These are phyloP conservation scores for Solanum aculeatissimum DNA, from an alignment of 305 asterid genomes.

Conservation along the genomic window DNA sequence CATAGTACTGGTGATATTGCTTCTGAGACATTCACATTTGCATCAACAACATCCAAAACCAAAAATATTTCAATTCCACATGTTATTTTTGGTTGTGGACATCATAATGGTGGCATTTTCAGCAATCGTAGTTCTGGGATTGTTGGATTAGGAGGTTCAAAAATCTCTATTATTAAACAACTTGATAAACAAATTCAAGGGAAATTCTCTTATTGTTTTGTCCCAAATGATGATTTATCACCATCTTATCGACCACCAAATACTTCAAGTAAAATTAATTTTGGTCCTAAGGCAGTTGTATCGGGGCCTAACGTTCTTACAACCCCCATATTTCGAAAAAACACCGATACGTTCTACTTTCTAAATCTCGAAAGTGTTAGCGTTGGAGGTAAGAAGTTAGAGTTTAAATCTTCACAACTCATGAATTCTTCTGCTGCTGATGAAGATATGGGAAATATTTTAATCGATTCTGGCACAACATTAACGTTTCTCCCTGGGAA, in stretches of 20 bases:
- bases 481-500: neutral
- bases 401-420: neutral
- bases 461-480: neutral
- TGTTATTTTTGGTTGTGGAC: conserved; percentile 40
- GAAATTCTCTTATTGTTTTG: conserved; percentile 35
- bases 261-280: neutral
- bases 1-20: conserved; percentile 32
- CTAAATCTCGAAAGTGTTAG: neutral
- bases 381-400: neutral
- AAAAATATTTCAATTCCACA: conserved; percentile 7
- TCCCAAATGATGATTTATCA: neutral
- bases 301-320: neutral
- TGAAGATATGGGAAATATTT: neutral
- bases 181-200: conserved; percentile 17
- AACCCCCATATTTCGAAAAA: neutral
- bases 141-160: conserved; percentile 36
- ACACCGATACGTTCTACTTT: neutral
- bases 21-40: conserved; percentile 36
- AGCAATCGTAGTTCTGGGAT: conserved; percentile 21
- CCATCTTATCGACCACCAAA: neutral
- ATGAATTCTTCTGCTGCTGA: neutral
- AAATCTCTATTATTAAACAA: conserved; percentile 28
- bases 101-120: conserved; percentile 25
- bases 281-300: neutral
- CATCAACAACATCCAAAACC: neutral